Percentiles rank a stretch among this genome's conserved stretches.
These are phyloP conservation scores for Kickxella alabastrina DNA, from an alignment of 192 early-diverging fungal species.

Conservation along the genomic window DNA sequence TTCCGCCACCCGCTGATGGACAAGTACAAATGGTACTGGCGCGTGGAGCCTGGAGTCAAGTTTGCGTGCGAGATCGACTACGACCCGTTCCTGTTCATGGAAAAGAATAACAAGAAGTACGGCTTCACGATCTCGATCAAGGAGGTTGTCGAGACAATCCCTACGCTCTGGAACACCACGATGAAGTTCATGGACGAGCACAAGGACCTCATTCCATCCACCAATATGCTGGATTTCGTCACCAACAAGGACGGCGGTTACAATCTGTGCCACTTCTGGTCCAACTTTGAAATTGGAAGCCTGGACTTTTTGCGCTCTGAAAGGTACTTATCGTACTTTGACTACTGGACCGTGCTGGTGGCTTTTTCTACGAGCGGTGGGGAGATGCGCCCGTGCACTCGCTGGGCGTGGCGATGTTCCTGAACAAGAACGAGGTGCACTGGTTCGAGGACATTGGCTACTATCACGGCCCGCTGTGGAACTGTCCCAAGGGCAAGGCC, in stretches of 20 bases:
- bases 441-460: conserved; percentile 72
- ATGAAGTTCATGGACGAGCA: conserved; percentile 53
- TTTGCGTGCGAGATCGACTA: conserved; percentile 78
- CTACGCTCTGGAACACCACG: conserved; percentile 70
- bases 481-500: conserved; percentile 35
- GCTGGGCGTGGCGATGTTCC: conserved; percentile 57
- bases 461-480: conserved; percentile 47
- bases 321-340: conserved; percentile 59
- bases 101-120: conserved; percentile 68
- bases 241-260: conserved; percentile 54
- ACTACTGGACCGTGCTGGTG: conserved; percentile 70
- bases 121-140: conserved; percentile 68
- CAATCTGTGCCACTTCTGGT: conserved; percentile 71
- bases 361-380: conserved; percentile 75
- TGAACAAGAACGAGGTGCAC: conserved; percentile 56
- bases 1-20: conserved; percentile 66
- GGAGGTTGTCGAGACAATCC: conserved; percentile 65
- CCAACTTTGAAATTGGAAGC: conserved; percentile 72
- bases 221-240: conserved; percentile 58
- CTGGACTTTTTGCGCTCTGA: conserved; percentile 59
- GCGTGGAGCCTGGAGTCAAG: conserved; percentile 76
- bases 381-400: conserved; percentile 59
- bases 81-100: conserved; percentile 77
- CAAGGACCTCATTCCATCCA: conserved; percentile 51
- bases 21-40: conserved; percentile 78